Percentiles rank a stretch among this genome's conserved stretches.
phyloP scores from a whole-genome alignment of 2,329 filamentous ascomycete species.

The Cyclaneusma minus region DNA sequence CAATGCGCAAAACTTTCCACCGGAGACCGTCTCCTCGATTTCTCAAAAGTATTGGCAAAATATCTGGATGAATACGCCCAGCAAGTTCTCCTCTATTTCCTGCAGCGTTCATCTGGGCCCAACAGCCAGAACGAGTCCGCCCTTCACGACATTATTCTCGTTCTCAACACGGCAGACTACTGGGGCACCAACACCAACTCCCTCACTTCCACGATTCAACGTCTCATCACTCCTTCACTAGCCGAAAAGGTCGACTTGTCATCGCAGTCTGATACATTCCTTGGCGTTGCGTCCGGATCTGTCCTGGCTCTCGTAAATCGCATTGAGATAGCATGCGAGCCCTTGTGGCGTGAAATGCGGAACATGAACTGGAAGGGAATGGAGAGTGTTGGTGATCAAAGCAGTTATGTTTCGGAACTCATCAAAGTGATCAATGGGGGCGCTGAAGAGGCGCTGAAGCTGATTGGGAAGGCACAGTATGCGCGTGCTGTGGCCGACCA shows the following conservation, averaged over 20 bases:
- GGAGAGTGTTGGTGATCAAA: slow-evolving; percentile 86
- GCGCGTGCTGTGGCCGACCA: slow-evolving; percentile 91
- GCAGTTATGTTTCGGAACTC: slow-evolving; percentile 76
- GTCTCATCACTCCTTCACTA: slow-evolving; percentile 69
- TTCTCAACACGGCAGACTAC: slow-evolving; percentile 94
- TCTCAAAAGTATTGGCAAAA: slow-evolving; percentile 74
- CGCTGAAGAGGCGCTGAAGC: slow-evolving; percentile 56
- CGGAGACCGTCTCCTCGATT: slow-evolving; percentile 68
- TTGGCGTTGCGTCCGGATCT: slow-evolving; percentile 82
- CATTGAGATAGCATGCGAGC: slow-evolving; percentile 70
- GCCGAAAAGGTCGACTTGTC: slow-evolving; percentile 70
- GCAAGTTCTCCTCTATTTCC: slow-evolving; percentile 66
- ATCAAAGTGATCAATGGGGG: slow-evolving; percentile 56
- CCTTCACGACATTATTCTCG: slow-evolving; percentile 65
- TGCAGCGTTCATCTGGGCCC: slow-evolving; percentile 25
- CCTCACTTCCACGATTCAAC: slow-evolving; percentile 86
- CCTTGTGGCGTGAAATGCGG: slow-evolving; percentile 90
- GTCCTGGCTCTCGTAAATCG: slow-evolving; percentile 72
- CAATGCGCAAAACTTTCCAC: slow-evolving; percentile 96
- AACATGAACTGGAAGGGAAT: slow-evolving; percentile 92
- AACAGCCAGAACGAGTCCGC: slow-evolving; percentile 30
- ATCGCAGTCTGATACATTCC: slow-evolving; percentile 85
- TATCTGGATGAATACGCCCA: slow-evolving; percentile 94
- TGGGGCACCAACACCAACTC: slow-evolving; percentile 90
- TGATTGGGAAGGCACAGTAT: slow-evolving; percentile 84